Evolutionary conservation across 352 stramenopile species (phyloP), one percentile per base, ranked within the genome.

Genomic region (Pythium pectinolyticum): DNA sequence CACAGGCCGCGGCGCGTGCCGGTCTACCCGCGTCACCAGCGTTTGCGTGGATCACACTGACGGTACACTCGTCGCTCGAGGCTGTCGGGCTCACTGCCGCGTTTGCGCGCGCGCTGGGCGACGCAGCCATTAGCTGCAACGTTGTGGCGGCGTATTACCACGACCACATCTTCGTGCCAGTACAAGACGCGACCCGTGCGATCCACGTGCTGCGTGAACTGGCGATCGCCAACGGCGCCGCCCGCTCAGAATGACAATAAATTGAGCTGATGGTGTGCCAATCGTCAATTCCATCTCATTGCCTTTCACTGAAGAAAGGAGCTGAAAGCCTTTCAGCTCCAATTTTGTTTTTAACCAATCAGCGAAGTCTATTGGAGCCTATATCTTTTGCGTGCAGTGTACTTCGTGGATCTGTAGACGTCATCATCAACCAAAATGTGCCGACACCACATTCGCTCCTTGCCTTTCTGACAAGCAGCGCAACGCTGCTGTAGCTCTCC

Each of bases 11-110:
- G 7, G 22, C 31, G n/a, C 28, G 17, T 3, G 48, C 49, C 15
- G 49, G 58, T 10, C 41, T 66, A 9, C 48, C 49, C 15, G 3
- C 31, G 27, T 30, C 58, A 22, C 10, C 58, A 20, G 14, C 40
- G 49, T 66, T 66, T 31, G 49, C 48, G 28, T 66, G 58, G 58
- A 66, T 66, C 48, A 66, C 58, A 24, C 58, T 66, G 22, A 66
- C 58, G 3, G 49, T 66, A 10, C 58, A 66, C 58, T 66, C 58
- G 40, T 66, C 58, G 28, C 49, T 66, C 39, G 58, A 66, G 31
- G 58, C 58, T 22, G 58, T 66, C 1, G 58, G 58, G 14, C 58
- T 66, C 49, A 66, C 58, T 7, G 58, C 58, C 7, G 58, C 58
- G 27, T 66, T 66, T 30, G 48, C 58, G 12, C 30, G 32, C 14